Percentiles rank a stretch among this genome's conserved stretches.
These are phyloP conservation scores for Salix exigua DNA, from an alignment of 345 rosid species.

Conservation along the genomic window DNA sequence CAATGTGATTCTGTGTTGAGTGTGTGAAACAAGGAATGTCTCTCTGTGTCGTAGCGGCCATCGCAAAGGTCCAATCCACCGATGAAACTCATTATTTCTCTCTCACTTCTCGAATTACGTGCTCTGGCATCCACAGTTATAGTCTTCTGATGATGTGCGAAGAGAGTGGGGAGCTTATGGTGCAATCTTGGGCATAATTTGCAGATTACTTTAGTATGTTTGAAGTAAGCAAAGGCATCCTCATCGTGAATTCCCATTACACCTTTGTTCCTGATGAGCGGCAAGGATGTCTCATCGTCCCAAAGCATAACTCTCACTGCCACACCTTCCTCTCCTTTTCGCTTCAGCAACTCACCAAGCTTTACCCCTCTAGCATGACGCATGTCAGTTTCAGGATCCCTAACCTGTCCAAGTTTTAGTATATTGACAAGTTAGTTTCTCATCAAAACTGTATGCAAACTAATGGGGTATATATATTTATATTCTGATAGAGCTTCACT, in stretches of 20 bases:
- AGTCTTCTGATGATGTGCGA: conserved; percentile 87
- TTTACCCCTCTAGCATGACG: conserved; percentile 63
- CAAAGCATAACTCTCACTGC: conserved; percentile 85
- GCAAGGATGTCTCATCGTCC: conserved; percentile 80
- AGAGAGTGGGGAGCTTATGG: conserved; percentile 66
- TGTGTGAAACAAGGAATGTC: conserved; percentile 70
- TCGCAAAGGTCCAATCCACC: conserved; percentile 85
- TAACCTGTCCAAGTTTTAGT: conserved; percentile 33
- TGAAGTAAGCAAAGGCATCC: conserved; percentile 61
- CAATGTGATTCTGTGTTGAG: conserved; percentile 43
- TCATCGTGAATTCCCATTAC: conserved; percentile 70
- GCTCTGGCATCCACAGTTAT: conserved; percentile 52
- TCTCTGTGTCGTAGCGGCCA: conserved; percentile 76
- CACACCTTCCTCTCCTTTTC: conserved; percentile 78
- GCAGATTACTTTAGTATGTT: conserved; percentile 59
- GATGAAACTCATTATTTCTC: conserved; percentile 75
- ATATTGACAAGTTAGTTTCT: background rate
- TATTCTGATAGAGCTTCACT: conserved; percentile 1
- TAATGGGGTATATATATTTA: too few species aligned
- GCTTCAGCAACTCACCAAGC: conserved; percentile 65
- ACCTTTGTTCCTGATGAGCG: conserved; percentile 74
- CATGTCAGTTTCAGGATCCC: conserved; percentile 57
- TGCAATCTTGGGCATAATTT: conserved; percentile 63
- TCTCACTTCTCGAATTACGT: conserved; percentile 21
- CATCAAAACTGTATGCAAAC: background rate